Conservation (phyloP, 768 basidiomycete genomes). For the Leccinum pellstonianum region DNA sequence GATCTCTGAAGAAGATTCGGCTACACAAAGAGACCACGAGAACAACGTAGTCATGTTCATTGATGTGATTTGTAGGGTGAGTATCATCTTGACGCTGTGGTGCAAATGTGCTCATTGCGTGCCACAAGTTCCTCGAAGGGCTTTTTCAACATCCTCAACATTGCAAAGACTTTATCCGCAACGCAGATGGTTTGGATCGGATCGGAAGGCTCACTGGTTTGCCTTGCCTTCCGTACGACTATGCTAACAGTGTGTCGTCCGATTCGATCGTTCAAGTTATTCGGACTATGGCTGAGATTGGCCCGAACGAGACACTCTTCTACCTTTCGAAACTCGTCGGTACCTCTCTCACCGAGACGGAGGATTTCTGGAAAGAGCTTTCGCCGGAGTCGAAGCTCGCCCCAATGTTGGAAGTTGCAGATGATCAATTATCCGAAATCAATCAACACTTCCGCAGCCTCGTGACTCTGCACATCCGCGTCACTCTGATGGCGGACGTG, state of each 20-base stretch:
- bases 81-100: constrained; percentile 21
- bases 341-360: constrained; percentile 65
- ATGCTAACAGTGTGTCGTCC: constrained; percentile 79
- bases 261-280: constrained; percentile 88
- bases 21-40: constrained; percentile 56
- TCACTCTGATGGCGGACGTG: constrained; percentile 83
- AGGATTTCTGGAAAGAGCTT: constrained; percentile 63
- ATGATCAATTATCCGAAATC: constrained; percentile 45
- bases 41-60: constrained; percentile 76
- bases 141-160: constrained; percentile 90
- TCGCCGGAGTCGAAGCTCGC: constrained; percentile 59
- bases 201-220: constrained; percentile 77
- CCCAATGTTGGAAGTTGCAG: constrained; percentile 56
- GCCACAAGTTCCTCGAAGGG: constrained; percentile 80
- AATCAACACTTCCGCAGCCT: constrained; percentile 71
- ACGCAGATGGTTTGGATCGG: constrained; percentile 68
- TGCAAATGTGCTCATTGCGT: background rate
- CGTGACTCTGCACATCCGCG: constrained; percentile 72
- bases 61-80: constrained; percentile 75
- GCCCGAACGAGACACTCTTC: constrained; percentile 71
- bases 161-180: constrained; percentile 83
- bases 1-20: constrained; percentile 33
- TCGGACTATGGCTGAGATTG: constrained; percentile 84
- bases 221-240: constrained; percentile 88
- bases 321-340: constrained; percentile 71